These are phyloP conservation scores for Colletotrichum scovillei DNA, from an alignment of 2,329 filamentous ascomycete genomes.

Conservation along the genomic window DNA sequence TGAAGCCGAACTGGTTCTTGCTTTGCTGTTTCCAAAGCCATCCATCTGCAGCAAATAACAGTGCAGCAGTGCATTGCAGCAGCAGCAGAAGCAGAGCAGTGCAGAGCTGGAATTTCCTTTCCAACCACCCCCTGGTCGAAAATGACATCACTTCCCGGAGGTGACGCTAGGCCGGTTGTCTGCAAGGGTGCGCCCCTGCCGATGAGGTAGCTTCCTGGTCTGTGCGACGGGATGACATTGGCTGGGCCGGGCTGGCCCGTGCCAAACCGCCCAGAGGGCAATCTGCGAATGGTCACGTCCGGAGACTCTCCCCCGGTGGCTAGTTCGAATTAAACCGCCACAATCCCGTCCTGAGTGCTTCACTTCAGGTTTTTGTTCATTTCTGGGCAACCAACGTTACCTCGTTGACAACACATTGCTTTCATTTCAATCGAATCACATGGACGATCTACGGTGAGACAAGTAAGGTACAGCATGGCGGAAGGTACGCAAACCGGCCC, in stretches of 20 bases:
- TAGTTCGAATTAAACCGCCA: no score
- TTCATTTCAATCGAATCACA: background rate
- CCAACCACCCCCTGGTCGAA: background rate
- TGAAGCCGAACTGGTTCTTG: background rate
- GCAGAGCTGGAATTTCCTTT: constrained; percentile 16
- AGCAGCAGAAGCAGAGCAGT: no score
- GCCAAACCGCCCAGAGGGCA: background rate
- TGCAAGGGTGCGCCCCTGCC: constrained; percentile 15
- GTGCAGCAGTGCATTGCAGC: no score
- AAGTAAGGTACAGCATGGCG: constrained; percentile 15
- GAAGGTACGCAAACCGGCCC: background rate
- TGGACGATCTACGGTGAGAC: background rate
- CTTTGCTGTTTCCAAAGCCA: constrained; percentile 16
- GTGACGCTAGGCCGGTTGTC: background rate
- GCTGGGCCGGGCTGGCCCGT: constrained; percentile 28
- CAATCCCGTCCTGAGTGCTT: background rate
- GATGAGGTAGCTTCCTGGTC: constrained; percentile 7
- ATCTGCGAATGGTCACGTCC: constrained; percentile 11
- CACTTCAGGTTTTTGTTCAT: background rate
- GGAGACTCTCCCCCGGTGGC: constrained; percentile 31
- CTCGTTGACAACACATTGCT: constrained; percentile 7
- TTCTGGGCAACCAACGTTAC: background rate
- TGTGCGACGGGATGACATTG: constrained; percentile 20
- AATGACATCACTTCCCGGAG: constrained; percentile 31
- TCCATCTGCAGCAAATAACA: background rate